A percentile compares a stretch with the other conserved stretches of the same genome.
phyloP scores from a whole-genome alignment of 1,284 basidiomycete species.

The Schizopora paradoxa region DNA sequence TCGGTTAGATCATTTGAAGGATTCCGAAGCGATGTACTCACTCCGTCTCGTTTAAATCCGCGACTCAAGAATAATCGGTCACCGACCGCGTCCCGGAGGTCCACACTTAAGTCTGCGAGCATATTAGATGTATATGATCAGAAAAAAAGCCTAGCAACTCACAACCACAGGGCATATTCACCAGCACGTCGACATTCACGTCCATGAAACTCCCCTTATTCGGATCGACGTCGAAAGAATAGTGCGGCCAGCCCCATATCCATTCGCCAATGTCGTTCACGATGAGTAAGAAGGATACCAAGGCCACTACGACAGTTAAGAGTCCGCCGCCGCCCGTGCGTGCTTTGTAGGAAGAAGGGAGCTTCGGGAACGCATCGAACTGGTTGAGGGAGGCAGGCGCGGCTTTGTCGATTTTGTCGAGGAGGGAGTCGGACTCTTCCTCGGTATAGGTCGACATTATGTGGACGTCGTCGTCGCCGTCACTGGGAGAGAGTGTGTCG shows the following conservation, averaged over 20 bases:
- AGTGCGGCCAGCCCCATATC: conserved; percentile 87
- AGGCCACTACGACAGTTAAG: conserved; percentile 74
- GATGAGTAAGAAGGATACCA: conserved; percentile 70
- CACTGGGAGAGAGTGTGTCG: conserved; percentile 21
- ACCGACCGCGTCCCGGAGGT: conserved; percentile 88
- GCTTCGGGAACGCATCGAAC: conserved; percentile 87
- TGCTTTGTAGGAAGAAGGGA: conserved; percentile 83
- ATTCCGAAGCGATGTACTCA: conserved; percentile 30
- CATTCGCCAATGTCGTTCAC: conserved; percentile 88
- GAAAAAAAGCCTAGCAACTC: conserved; percentile 32
- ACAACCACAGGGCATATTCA: conserved; percentile 92
- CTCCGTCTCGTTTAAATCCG: conserved; percentile 83
- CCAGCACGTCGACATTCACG: conserved; percentile 85
- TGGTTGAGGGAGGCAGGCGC: conserved; percentile 46
- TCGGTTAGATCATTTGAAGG: not conserved
- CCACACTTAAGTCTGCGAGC: conserved; percentile 71
- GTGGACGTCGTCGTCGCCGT: conserved; percentile 28
- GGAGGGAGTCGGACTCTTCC: conserved; percentile 36
- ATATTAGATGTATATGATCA: conserved; percentile 12
- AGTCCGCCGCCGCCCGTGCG: conserved; percentile 85
- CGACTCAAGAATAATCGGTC: conserved; percentile 85
- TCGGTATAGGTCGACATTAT: conserved; percentile 24
- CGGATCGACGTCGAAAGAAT: conserved; percentile 79
- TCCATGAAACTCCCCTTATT: conserved; percentile 60
- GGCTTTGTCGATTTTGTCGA: conserved; percentile 53